phyloP scores from a whole-genome alignment of 2,329 filamentous ascomycete genomes.

The Colletotrichum salicis region DNA sequence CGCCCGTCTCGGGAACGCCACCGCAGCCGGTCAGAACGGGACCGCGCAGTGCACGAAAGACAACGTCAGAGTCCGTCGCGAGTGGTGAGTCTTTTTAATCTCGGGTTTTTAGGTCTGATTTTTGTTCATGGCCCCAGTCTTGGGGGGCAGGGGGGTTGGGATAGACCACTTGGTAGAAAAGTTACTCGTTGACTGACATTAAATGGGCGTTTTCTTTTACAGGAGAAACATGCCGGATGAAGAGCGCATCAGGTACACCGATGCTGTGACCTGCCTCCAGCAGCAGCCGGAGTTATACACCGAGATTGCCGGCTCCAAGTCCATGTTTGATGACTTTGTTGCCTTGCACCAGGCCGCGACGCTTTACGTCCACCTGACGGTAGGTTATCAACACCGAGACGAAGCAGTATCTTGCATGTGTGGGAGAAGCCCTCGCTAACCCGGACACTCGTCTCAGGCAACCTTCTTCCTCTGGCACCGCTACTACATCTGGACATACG shows the following conservation, averaged over 20 bases:
- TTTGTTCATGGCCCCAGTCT: not conserved
- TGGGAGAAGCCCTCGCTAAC: not conserved
- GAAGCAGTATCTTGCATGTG: not conserved
- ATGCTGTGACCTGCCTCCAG: slow-evolving; percentile 24
- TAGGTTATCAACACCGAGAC: not conserved
- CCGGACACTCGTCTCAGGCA: not conserved
- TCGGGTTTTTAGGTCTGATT: not conserved
- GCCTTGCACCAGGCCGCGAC: slow-evolving; percentile 19
- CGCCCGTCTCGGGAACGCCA: not conserved
- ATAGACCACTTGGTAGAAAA: not conserved
- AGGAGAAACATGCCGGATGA: slow-evolving; percentile 21
- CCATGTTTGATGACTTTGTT: slow-evolving; percentile 23
- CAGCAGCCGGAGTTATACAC: not conserved
- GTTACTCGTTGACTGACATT: not conserved
- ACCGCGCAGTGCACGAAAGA: slow-evolving; percentile 8
- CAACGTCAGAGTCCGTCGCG: slow-evolving; percentile 4
- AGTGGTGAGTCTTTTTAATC: not conserved
- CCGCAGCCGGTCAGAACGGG: not conserved
- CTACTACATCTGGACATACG: slow-evolving; percentile 38
- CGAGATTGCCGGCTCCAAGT: not conserved
- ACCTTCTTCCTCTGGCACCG: slow-evolving; percentile 39
- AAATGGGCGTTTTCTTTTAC: not conserved
- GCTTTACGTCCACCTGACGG: not conserved
- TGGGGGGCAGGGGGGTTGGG: too few species aligned
- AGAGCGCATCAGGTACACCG: slow-evolving; percentile 22